Evolutionary conservation across 2,329 filamentous ascomycete species (phyloP), one percentile per base, ranked within the genome.

Genomic region (Nigrospora sphaerica): DNA sequence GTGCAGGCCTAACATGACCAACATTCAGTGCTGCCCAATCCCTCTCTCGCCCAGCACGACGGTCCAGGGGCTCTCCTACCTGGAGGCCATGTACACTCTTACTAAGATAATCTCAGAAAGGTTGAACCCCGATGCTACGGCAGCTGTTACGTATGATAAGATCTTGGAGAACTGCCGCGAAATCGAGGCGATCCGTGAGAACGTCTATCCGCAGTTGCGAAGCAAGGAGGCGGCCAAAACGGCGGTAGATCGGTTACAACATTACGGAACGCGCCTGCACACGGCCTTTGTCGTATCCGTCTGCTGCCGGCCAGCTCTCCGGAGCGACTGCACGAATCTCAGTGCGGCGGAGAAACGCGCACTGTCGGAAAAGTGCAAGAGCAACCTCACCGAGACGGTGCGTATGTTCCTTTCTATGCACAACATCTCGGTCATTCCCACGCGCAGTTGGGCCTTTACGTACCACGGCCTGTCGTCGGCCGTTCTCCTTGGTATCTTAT

Each of bases 401-500:
- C 74, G 78, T 36, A 85, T 84, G 80, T 85, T 84, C 57, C 66
- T 85, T 18, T 78, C 80, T 14, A 85, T 85, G 81, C 80, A 85
- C 59, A 80, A 83, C 51, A 65, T 85, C 31, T 83, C 80, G 2
- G 77, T 81, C 10, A 83, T 84, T 40, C 81, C 81, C 1, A 85
- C 81, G 0, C 70, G 81, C 23, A 83, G 78, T 47, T 85, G 81
- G 81, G 80, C 81, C 0, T 84, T 84, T 50, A 85, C 81, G 1
- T 84, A 84, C 48, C 80, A 85, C 54, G 80, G 81, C 2, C 70
- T 85, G 9, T 84, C 80, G 10, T 85, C 81, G 0, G 81, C 81
- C 1, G 71, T 85, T 4, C 67, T 85, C 4, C 73, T 85, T 10
- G 80, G 80, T 14, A 81, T 85, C 43, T 58, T 83, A 1, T 77